Conservation (phyloP, 306 rosid species). For the Vicia villosa region DNA sequence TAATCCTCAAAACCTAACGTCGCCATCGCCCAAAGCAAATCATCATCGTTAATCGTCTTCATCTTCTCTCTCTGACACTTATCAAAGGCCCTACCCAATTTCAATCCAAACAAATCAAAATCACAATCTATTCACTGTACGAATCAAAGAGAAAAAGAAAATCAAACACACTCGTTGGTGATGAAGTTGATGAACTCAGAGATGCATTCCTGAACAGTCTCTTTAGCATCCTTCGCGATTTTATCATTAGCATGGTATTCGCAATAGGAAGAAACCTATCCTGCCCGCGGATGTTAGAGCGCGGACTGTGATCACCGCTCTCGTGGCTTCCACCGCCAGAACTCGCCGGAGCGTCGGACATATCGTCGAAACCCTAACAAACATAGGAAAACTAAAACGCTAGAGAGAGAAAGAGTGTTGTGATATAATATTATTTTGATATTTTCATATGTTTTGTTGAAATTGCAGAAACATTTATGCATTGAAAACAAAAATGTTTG, state of each 20-base stretch:
- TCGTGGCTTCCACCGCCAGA: constrained; percentile 87
- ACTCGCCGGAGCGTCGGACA: constrained; percentile 85
- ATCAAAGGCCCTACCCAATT: constrained; percentile 76
- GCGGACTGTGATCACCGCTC: constrained; percentile 94
- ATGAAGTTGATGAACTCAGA: constrained; percentile 96
- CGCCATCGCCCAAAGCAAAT: constrained; percentile 99
- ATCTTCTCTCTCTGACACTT: constrained; percentile 97
- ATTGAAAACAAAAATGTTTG: too few species aligned
- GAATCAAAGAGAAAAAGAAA: not conserved
- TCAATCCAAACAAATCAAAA: not conserved
- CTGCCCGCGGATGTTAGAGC: constrained; percentile 82
- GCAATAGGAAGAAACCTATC: constrained; percentile 94
- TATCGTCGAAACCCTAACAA: constrained; percentile 55
- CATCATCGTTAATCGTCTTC: constrained; percentile 93
- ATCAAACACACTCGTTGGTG: constrained; percentile 75
- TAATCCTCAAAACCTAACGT: constrained; percentile 94
- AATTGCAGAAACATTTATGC: too few species aligned
- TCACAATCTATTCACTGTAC: not conserved
- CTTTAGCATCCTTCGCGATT: constrained; percentile 93
- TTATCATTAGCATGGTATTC: constrained; percentile 83
- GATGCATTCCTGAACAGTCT: constrained; percentile 94
- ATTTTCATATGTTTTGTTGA: too few species aligned
- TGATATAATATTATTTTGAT: too few species aligned
- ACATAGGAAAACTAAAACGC: constrained; percentile 38
- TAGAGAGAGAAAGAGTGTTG: not conserved